Base-by-base conservation (phyloP, 345 rosid species). In the Euclidium syriacum region DNA sequence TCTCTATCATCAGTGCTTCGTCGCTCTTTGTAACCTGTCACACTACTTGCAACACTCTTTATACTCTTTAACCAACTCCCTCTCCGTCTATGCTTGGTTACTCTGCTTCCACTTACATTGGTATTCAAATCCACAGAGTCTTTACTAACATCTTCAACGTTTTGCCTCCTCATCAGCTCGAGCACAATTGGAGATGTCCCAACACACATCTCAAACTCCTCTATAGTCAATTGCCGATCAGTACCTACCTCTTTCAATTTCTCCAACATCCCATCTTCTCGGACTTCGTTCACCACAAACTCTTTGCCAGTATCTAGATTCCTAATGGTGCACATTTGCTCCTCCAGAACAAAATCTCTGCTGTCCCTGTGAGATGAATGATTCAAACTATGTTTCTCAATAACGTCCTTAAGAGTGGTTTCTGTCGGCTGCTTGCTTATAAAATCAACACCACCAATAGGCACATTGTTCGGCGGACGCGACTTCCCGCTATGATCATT, bases 121-220 rank as follows among this genome's bases (percentile, higher is more conserved):
- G 33, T 26, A 65, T 50, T 58, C 55, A 73, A 63, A 59, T 85
- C 82, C 11, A 69, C 53, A 73, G 44, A 71, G 71, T 77, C 90
- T 51, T 78, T 70, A 35, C 58, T 59, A 62, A 88, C 89, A 50
- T 85, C 90, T 60, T 86, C 95, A 27, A 80, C 94, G 62, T 79
- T 86, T 72, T 92, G 96, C 75, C 98, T 77, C 79, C 98, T 86
- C 96, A 92, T 88, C 65, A 92, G 41, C 58, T 92, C 98, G 50
- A 83, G 94, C 59, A 89, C 98, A 6, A 92, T 83, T 0, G 98
- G 98, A 0, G 98, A 92, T 53, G 86, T 91, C 44, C 98, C 98
- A n/a, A 92, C 91, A 43, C 81, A 77, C 78, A 85, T 77, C 73
- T 92, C 89, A 62, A 92, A 92, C 77, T 92, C 98, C 77, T 92